These are phyloP conservation scores for Pisolithus sp. DNA, from an alignment of 768 basidiomycete genomes.

Conservation along the genomic window DNA sequence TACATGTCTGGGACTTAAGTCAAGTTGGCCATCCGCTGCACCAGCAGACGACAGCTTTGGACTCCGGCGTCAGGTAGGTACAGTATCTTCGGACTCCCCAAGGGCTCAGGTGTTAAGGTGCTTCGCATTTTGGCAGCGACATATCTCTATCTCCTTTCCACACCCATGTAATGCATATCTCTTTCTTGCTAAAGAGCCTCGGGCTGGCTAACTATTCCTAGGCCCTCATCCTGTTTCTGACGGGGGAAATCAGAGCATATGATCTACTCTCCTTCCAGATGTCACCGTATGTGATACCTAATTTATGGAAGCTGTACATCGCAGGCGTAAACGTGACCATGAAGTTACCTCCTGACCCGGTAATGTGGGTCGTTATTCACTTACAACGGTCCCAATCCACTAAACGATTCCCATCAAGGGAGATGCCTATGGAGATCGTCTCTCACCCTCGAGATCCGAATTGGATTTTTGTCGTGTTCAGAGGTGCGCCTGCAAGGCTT, in stretches of 20 bases:
- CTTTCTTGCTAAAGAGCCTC: slow-evolving; percentile 6
- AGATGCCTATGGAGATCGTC: slow-evolving; percentile 53
- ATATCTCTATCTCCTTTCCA: slow-evolving; percentile 63
- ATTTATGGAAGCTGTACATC: slow-evolving; percentile 71
- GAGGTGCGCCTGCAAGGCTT: slow-evolving; percentile 38
- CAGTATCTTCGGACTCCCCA: not conserved
- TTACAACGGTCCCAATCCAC: not conserved
- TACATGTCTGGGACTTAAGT: slow-evolving; percentile 59
- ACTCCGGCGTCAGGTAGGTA: slow-evolving; percentile 34
- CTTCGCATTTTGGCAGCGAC: slow-evolving; percentile 28
- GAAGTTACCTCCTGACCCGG: slow-evolving; percentile 26
- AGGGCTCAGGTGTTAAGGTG: not conserved
- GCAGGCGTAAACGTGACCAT: slow-evolving; percentile 42
- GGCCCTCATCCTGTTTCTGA: slow-evolving; percentile 44
- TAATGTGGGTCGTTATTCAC: slow-evolving; percentile 24
- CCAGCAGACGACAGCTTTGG: slow-evolving; percentile 43
- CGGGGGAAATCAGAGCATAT: slow-evolving; percentile 64
- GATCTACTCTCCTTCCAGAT: slow-evolving; percentile 65
- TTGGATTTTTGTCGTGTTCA: slow-evolving; percentile 67
- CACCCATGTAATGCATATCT: slow-evolving; percentile 51
- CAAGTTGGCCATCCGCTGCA: slow-evolving; percentile 47
- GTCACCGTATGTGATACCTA: slow-evolving; percentile 64
- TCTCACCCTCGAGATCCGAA: slow-evolving; percentile 71
- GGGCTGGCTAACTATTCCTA: slow-evolving; percentile 12
- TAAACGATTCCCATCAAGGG: slow-evolving; percentile 25